A percentile compares a stretch with the other conserved stretches of the same genome.
These are phyloP conservation scores for Gossypium australe DNA, from an alignment of 345 rosid genomes.

Conservation along the genomic window DNA sequence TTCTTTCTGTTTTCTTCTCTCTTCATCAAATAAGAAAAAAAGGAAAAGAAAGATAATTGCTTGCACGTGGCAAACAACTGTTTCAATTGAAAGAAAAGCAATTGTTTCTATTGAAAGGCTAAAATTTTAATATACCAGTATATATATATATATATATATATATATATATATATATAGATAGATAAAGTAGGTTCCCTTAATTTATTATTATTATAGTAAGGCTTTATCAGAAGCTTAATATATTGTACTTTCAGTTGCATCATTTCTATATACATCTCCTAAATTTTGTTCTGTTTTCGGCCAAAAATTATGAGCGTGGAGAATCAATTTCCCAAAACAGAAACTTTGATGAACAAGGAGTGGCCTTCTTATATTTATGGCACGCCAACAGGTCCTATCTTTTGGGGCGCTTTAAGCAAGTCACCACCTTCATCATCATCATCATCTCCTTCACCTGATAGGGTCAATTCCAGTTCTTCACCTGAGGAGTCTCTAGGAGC, in stretches of 20 bases:
- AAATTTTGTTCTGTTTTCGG: slow-evolving; percentile 15
- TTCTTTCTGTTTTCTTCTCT: no score
- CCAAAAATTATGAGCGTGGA: slow-evolving; percentile 28
- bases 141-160: neutral
- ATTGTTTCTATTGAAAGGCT: neutral
- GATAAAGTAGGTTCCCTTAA: slow-evolving; percentile 26
- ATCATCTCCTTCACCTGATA: slow-evolving; percentile 18
- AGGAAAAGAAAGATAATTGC: neutral
- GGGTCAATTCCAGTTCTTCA: slow-evolving; percentile 25
- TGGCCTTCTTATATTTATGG: slow-evolving; percentile 34
- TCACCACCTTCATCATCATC: slow-evolving; percentile 10
- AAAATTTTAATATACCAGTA: neutral
- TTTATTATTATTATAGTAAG: slow-evolving; percentile 17
- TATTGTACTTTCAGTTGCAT: slow-evolving; percentile 25
- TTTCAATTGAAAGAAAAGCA: neutral
- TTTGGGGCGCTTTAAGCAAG: slow-evolving; percentile 24
- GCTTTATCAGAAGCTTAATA: slow-evolving; percentile 22
- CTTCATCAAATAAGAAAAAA: neutral
- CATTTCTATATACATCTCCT: slow-evolving; percentile 25
- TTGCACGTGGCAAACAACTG: neutral
- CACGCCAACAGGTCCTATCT: slow-evolving; percentile 28
- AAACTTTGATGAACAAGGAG: slow-evolving; percentile 44
- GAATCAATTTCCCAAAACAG: slow-evolving; percentile 49
- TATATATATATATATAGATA: neutral
- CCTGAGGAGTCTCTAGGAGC: slow-evolving; percentile 24